phyloP scores from a whole-genome alignment of 2,329 filamentous ascomycete species.

The Colletotrichum sublineola region DNA sequence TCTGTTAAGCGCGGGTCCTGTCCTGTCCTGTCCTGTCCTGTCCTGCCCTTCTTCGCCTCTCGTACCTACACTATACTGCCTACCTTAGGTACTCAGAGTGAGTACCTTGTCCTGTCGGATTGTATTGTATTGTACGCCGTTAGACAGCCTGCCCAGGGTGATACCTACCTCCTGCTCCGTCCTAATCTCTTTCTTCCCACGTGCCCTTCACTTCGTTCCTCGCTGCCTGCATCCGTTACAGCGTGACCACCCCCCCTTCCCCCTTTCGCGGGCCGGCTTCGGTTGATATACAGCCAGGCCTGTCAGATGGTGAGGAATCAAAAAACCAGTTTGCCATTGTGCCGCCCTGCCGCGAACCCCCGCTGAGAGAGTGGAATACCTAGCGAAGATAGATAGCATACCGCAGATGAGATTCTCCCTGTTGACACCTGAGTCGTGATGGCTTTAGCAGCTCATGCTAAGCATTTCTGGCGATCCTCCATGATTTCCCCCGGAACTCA shows the following conservation, averaged over 20 bases:
- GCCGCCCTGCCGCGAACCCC: neutral
- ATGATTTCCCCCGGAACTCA: slow-evolving; percentile 30
- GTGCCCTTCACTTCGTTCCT: neutral
- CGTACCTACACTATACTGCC: no score
- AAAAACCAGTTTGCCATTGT: neutral
- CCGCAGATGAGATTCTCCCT: neutral
- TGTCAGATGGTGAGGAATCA: neutral
- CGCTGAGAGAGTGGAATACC: neutral
- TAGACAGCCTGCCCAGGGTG: neutral
- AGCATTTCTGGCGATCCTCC: slow-evolving; percentile 28
- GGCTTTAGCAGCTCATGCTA: slow-evolving; percentile 34
- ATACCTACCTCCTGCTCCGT: slow-evolving; percentile 18
- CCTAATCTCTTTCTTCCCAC: slow-evolving; percentile 4
- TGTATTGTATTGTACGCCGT: neutral
- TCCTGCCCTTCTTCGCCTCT: neutral
- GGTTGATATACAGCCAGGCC: slow-evolving; percentile 5
- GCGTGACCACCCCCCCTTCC: neutral
- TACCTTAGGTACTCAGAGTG: no score
- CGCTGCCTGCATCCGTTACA: neutral
- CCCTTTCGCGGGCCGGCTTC: neutral
- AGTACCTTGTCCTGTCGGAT: no score
- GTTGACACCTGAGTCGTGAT: slow-evolving; percentile 18
- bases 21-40: neutral
- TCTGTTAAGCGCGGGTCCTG: slow-evolving; percentile 30
- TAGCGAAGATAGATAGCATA: neutral